Percentiles rank a stretch among this genome's conserved stretches.
These are phyloP conservation scores for Lippia alba DNA, from an alignment of 305 asterid genomes.

Conservation along the genomic window DNA sequence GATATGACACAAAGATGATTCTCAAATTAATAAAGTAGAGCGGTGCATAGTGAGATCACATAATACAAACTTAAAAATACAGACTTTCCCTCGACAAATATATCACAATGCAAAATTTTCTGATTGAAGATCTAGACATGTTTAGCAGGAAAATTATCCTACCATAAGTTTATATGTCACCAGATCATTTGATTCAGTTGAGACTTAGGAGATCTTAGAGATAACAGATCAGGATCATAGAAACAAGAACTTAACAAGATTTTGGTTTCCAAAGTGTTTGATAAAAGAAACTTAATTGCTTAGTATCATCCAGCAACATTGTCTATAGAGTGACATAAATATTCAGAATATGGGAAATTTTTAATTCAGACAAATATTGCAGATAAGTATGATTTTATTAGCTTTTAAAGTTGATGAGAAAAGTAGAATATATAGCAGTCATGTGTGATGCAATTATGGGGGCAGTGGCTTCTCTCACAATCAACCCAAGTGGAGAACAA, in stretches of 20 bases:
- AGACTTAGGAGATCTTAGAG: conserved; percentile 1
- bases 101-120: conserved; percentile 15
- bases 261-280: conserved; percentile 30
- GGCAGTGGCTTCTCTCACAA: conserved; percentile 26
- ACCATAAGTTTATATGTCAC: conserved; percentile 9
- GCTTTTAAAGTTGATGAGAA: conserved; percentile 15
- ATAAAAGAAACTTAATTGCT: neutral
- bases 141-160: neutral
- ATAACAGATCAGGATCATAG: conserved; percentile 10
- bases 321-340: neutral
- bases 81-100: neutral
- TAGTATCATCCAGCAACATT: neutral
- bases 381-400: neutral
- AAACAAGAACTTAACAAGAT: conserved; percentile 11
- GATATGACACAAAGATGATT: conserved; percentile 1
- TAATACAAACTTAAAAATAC: neutral
- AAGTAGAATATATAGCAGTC: conserved; percentile 15
- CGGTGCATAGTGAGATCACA: neutral
- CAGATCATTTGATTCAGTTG: conserved; percentile 11
- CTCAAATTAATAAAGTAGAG: neutral
- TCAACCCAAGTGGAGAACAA: neutral
- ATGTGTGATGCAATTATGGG: too few species aligned
- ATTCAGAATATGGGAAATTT: neutral
- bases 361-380: neutral
- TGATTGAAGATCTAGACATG: neutral